Conservation (phyloP, 768 basidiomycete species). For the Lenzites betulinus region DNA sequence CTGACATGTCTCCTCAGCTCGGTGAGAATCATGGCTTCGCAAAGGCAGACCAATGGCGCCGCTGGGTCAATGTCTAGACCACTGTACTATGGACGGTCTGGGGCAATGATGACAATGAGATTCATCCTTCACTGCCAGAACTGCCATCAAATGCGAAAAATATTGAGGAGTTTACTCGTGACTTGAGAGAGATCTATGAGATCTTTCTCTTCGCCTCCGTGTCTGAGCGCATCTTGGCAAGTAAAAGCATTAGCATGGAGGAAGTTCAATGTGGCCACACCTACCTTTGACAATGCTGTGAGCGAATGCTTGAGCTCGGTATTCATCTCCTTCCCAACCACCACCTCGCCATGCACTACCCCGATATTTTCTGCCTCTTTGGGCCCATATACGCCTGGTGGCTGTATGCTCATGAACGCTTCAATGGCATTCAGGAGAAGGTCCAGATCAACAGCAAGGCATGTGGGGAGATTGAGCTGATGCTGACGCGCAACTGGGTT, state of each 20-base stretch:
- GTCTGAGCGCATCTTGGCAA: neutral
- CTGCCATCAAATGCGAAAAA: neutral
- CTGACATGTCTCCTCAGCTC: neutral
- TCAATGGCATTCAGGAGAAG: constrained; percentile 2
- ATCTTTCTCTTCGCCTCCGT: neutral
- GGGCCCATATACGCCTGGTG: constrained; percentile 12
- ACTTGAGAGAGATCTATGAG: neutral
- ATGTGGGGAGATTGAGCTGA: constrained; percentile 10
- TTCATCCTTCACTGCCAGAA: neutral
- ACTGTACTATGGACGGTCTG: neutral
- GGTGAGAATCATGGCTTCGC: neutral
- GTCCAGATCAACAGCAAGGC: neutral
- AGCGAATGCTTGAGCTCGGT: neutral
- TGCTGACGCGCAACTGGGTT: constrained; percentile 3
- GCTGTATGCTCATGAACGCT: constrained; percentile 11
- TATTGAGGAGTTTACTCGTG: neutral
- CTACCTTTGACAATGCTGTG: neutral
- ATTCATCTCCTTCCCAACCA: constrained; percentile 2
- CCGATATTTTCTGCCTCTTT: neutral
- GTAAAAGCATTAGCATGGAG: neutral
- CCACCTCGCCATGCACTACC: constrained; percentile 13
- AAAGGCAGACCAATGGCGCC: constrained; percentile 10
- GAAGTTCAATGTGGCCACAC: neutral
- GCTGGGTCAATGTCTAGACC: constrained; percentile 2
- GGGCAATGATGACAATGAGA: neutral